Evolutionary conservation across 1,284 basidiomycete species (phyloP).

Genomic region (Cystobasidiaceae sp.): DNA sequence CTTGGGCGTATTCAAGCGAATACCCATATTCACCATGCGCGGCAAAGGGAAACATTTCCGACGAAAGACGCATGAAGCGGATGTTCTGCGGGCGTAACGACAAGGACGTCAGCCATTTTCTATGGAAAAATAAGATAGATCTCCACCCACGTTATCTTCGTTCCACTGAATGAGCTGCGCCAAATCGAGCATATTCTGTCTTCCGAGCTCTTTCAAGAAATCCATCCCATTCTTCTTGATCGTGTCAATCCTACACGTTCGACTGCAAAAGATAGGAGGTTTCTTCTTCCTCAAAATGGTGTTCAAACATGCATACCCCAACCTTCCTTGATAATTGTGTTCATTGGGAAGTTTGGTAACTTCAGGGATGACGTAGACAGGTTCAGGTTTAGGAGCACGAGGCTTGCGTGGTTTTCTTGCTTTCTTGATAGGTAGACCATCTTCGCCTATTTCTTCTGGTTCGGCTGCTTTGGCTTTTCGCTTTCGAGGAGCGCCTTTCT

Average conservation of each 20-base stretch:
- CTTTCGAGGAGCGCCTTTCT: background rate
- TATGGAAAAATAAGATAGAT: conserved; percentile 41
- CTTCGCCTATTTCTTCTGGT: conserved; percentile 32
- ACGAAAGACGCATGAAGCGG: conserved; percentile 74
- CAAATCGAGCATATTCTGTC: conserved; percentile 67
- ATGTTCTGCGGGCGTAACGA: conserved; percentile 51
- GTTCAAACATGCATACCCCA: conserved; percentile 67
- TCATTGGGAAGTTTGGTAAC: conserved; percentile 45
- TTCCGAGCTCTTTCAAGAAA: conserved; percentile 69
- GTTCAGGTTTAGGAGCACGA: conserved; percentile 55
- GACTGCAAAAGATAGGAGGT: conserved; percentile 68
- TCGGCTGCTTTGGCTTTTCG: conserved; percentile 1
- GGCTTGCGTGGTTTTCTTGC: conserved; percentile 50
- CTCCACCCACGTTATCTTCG: conserved; percentile 59
- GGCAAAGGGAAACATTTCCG: conserved; percentile 86
- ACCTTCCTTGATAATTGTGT: conserved; percentile 52
- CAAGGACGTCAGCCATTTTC: conserved; percentile 9
- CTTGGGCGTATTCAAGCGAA: conserved; percentile 62
- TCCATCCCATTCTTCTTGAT: conserved; percentile 68
- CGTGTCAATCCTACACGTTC: conserved; percentile 68
- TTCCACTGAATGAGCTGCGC: conserved; percentile 74
- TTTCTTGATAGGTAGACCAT: conserved; percentile 47
- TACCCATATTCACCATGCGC: conserved; percentile 77
- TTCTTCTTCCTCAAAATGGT: conserved; percentile 68
- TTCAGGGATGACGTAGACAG: conserved; percentile 61